Base-by-base conservation (phyloP, 257 asterid species). In the Ligustrum vulgare region DNA sequence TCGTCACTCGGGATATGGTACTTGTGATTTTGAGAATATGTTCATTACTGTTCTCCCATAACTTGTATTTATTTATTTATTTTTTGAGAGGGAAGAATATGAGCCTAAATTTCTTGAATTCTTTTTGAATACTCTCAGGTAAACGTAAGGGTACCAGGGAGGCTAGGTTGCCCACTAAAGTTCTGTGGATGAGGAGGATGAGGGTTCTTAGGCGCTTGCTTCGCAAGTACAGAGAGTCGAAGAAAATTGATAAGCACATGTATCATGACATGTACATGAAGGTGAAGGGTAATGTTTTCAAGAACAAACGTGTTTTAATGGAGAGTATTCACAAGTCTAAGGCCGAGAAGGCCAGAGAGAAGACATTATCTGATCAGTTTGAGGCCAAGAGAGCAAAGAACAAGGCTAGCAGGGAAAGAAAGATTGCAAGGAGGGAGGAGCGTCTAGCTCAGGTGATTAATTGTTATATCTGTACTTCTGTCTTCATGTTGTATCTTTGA, bases 281-380 rank as follows among this genome's bases (percentile, higher is more conserved):
- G 94, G 98, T 94, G 1, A 94, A 94, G 89, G 98, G 98, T 85
- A 94, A 94, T 71, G 98, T 94, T 32, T 94, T 90, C 83, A 94
- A 94, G 91, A 94, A 94, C 85, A 94, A 94, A 72, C 93, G 97
- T 75, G 97, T 94, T 31, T 83, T 94, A 85, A 94, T 94, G 97
- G 98, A 94, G 80, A 94, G 91, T 73, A 94, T 94, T 64, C 98
- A 94, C 90, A 92, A 89, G 83, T 83, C 97, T 5, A 94, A 94
- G 96, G 97, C 97, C n/a, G 98, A 94, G 86, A 94, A 92, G 87
- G 97, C 97, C 32, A 89, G 97, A 58, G 98, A 94, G 85, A 94
- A 94, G 92, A 89, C 96, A 0, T 67, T 94, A 77, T 87, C 97
- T 10, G 98, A 94, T 72, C 98, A 94, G 84, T 94, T 92, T 58